These are phyloP conservation scores for Boletellus deceptivus DNA, from an alignment of 1,284 basidiomycete genomes.

Conservation along the genomic window DNA sequence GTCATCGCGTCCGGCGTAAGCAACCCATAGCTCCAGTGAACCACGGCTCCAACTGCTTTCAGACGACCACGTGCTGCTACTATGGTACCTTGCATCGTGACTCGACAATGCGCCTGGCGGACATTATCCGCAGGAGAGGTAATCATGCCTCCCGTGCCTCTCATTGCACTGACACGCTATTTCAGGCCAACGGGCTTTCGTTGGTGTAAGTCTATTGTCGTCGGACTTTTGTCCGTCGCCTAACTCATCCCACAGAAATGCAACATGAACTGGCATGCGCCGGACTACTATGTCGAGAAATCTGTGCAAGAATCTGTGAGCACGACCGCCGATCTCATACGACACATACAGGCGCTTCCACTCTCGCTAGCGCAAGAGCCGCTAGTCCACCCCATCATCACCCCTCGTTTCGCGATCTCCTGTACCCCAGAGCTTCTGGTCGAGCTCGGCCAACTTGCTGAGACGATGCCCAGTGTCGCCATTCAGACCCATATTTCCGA, in stretches of 20 bases:
- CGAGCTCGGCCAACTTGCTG: conserved; percentile 55
- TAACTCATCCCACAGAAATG: conserved; percentile 69
- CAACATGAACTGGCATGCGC: conserved; percentile 84
- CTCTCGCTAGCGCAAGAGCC: conserved; percentile 30
- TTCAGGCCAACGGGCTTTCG: conserved; percentile 82
- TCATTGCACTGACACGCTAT: conserved; percentile 3
- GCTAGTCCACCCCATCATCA: conserved; percentile 87
- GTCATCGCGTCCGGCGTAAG: conserved; percentile 77
- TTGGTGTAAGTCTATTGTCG: conserved; percentile 57
- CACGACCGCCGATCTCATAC: conserved; percentile 66
- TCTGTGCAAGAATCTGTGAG: conserved; percentile 56
- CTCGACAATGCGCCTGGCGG: conserved; percentile 78
- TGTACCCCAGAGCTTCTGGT: conserved; percentile 76
- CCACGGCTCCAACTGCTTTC: neutral
- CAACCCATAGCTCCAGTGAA: conserved; percentile 11
- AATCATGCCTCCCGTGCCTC: conserved; percentile 12
- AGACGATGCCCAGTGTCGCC: conserved; percentile 54
- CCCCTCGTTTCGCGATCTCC: conserved; percentile 94
- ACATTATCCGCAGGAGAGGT: conserved; percentile 70
- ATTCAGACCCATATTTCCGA: conserved; percentile 96
- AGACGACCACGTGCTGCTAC: conserved; percentile 95
- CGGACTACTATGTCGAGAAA: conserved; percentile 72
- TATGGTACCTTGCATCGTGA: conserved; percentile 85
- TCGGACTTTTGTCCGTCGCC: neutral
- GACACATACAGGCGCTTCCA: conserved; percentile 62